These are phyloP conservation scores for Davidsoniella eucalypti DNA, from an alignment of 2,329 filamentous ascomycete genomes.

Conservation along the genomic window DNA sequence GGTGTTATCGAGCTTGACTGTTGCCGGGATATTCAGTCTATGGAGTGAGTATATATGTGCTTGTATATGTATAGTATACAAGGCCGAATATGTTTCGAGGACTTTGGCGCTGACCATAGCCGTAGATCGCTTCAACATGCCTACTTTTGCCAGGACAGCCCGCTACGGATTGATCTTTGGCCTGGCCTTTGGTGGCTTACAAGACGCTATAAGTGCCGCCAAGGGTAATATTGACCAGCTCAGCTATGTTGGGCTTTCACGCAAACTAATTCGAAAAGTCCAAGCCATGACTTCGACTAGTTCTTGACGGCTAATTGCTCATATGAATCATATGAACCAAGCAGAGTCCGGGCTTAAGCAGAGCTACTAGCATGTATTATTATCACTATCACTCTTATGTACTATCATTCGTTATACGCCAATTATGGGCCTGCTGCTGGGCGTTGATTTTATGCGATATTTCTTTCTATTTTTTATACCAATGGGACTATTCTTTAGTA, in stretches of 20 bases:
- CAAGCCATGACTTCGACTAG: no score
- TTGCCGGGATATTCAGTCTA: constrained; percentile 73
- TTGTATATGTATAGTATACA: not conserved
- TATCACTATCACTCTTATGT: no score
- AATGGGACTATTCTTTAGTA: no score
- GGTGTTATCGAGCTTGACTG: constrained; percentile 63
- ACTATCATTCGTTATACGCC: no score
- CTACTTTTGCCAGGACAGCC: constrained; percentile 61
- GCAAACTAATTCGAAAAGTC: not conserved
- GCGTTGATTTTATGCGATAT: no score
- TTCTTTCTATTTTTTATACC: no score
- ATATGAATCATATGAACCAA: no score
- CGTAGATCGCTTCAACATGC: constrained; percentile 62
- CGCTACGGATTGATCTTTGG: constrained; percentile 67
- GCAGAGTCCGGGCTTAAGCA: no score
- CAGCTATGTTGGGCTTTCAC: constrained; percentile 45
- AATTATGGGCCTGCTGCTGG: no score
- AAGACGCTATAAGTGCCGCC: constrained; percentile 55
- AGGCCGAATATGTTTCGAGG: not conserved
- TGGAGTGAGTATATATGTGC: constrained; percentile 45
- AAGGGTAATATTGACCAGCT: constrained; percentile 47
- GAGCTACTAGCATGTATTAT: no score
- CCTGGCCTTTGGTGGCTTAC: constrained; percentile 60
- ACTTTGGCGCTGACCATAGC: not conserved
- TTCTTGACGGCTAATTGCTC: no score